Evolutionary conservation across 345 rosid species (phyloP), one percentile per base, ranked within the genome.

Genomic region (Dipteronia dyeriana): DNA sequence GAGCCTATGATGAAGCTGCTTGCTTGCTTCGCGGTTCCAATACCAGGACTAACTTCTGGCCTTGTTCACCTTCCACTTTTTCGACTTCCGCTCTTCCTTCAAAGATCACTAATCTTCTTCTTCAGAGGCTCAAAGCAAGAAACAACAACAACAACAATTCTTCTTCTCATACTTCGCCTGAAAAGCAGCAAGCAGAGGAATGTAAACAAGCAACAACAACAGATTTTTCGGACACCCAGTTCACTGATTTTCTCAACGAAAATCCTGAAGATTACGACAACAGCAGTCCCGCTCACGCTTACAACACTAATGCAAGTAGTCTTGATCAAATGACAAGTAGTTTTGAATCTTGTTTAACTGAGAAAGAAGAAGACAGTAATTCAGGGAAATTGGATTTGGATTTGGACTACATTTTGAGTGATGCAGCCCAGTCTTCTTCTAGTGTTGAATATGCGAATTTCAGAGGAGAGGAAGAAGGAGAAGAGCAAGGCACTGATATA

Each of bases 1-100:
- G 91, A 73, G 93, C 93, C 7, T 90, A 88, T 14, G 91, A 88
- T 64, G 91, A 90, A 64, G 91, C 91, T 61, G 90, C 88, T 56
- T 88, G 89, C 79, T 79, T 88, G 79, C 87, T 85, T 53, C 82
- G 88, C 0, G 90, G 90, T 0, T 85, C 86, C 75, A 90, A 86
- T 29, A 88, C 90, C 12, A 81, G 90, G 62, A 86, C 87, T 0
- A 86, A 88, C 61, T 86, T 88, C 71, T 87, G 88, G 88, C 91
- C 93, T 51, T 80, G 82, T 74, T 82, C 85, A 49, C 75, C 90
- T 8, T 64, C 90, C 0, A 13, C 85, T 14, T 79, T 83, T 61
- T 53, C 87, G 1, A 17, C 85, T 29, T 89, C 90, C 0, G 85
- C 89, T 66, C 89, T 88, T 71, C 87, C 88, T 69, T 80, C 88